Percentiles rank a stretch among this genome's conserved stretches.
Conservation (phyloP, 73 alveolate species). For the Paramecium octaurelia region DNA sequence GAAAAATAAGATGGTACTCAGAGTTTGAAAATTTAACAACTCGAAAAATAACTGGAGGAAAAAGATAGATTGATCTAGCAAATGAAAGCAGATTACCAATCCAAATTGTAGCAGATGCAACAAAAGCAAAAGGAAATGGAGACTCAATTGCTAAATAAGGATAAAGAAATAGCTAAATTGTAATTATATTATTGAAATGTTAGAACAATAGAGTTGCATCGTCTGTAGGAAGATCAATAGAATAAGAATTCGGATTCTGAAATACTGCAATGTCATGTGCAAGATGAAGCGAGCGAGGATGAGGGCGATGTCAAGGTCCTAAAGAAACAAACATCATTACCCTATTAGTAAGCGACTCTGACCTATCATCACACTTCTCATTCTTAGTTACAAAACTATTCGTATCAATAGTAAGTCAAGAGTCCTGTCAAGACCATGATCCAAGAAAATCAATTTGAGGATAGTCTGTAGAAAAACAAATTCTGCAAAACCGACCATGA, state of each 20-base stretch:
- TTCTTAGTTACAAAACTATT: background rate
- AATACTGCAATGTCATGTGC: background rate
- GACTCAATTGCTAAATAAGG: background rate
- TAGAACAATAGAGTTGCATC: background rate
- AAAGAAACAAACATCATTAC: background rate
- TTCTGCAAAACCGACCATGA: background rate
- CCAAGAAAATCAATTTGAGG: background rate
- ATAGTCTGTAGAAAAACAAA: conserved; percentile 25
- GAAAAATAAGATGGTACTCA: background rate
- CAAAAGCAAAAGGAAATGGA: background rate
- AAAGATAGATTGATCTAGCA: background rate
- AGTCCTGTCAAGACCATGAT: background rate
- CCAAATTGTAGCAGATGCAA: background rate
- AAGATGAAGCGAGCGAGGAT: background rate
- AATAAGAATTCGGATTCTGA: background rate
- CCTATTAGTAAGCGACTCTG: background rate
- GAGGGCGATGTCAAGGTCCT: background rate
- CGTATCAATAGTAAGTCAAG: background rate
- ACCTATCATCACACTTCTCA: background rate
- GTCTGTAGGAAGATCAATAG: background rate
- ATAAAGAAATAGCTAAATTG: background rate
- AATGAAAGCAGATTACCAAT: background rate
- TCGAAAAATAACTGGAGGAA: background rate
- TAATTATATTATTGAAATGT: background rate
- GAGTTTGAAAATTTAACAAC: background rate